These are phyloP conservation scores for Pythium scleroteichum DNA, from an alignment of 352 stramenopile species.

Conservation along the genomic window DNA sequence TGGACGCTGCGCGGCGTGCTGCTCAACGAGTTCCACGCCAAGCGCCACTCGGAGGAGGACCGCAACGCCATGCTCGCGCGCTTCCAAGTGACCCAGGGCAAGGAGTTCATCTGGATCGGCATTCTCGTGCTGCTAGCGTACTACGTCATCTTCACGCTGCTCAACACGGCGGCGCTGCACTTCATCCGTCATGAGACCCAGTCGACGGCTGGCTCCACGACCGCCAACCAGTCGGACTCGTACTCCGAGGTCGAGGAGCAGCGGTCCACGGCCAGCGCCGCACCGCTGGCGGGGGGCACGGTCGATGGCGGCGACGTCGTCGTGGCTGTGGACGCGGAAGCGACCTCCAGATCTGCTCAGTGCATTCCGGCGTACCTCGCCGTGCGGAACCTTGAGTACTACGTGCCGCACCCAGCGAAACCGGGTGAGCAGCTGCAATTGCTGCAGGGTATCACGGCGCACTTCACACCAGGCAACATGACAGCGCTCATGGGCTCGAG, in stretches of 20 bases:
- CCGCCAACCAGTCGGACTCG: constrained; percentile 5
- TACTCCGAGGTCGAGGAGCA: constrained; percentile 16
- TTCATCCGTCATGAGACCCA: constrained; percentile 33
- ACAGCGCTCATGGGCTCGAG: constrained; percentile 48
- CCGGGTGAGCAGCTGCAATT: constrained; percentile 23
- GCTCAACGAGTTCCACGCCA: constrained; percentile 48
- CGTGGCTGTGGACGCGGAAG: neutral
- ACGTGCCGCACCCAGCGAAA: constrained; percentile 18
- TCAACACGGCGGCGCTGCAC: constrained; percentile 31
- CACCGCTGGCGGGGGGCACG: no score
- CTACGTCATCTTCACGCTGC: constrained; percentile 35
- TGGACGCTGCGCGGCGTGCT: constrained; percentile 54
- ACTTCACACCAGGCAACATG: constrained; percentile 35
- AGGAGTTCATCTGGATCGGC: constrained; percentile 35
- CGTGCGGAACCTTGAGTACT: constrained; percentile 30
- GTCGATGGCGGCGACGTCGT: neutral
- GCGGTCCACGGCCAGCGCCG: neutral
- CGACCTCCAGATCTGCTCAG: neutral
- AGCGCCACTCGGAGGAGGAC: neutral
- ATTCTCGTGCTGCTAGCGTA: constrained; percentile 35
- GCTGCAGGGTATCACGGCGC: constrained; percentile 33
- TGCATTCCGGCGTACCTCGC: constrained; percentile 23
- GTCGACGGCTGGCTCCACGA: constrained; percentile 12
- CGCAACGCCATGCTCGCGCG: constrained; percentile 10
- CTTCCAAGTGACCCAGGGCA: constrained; percentile 32